These are phyloP conservation scores for Populus deltoides DNA, from an alignment of 345 rosid species.

Conservation along the genomic window DNA sequence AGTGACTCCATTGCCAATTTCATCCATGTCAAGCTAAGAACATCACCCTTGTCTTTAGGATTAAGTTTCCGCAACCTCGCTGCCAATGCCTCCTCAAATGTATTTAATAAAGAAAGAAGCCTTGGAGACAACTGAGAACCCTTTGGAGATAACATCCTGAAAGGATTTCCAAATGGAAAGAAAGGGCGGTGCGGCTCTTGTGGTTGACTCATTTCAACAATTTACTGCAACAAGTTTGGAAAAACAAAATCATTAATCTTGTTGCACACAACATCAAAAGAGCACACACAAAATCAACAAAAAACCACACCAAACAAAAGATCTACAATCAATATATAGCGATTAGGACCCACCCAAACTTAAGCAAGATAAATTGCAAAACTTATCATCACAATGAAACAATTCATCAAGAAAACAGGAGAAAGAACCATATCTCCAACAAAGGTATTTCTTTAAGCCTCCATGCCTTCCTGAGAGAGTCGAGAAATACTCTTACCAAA, in stretches of 20 bases:
- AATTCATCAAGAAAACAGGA: not conserved
- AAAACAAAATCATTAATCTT: not conserved
- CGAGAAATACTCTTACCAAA: not conserved
- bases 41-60: conserved; percentile 55
- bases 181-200: conserved; percentile 69
- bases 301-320: not conserved
- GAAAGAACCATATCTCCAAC: not conserved
- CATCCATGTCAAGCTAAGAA: conserved; percentile 84
- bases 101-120: conserved; percentile 43
- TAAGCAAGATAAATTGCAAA: not conserved
- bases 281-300: not conserved
- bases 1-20: conserved; percentile 73
- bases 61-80: conserved; percentile 59
- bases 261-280: not conserved
- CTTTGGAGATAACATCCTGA: conserved; percentile 68
- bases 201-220: conserved; percentile 66
- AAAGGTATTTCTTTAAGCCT: not conserved
- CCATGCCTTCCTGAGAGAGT: not conserved
- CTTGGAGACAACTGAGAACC: conserved; percentile 62
- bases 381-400: not conserved
- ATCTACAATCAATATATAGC: not conserved
- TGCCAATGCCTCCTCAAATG: conserved; percentile 61
- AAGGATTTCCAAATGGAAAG: conserved; percentile 86
- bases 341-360: not conserved
- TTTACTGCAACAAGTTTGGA: conserved; percentile 29